Conservation (phyloP, 148 eudicot species). For the Camellia lanceoleosa region DNA sequence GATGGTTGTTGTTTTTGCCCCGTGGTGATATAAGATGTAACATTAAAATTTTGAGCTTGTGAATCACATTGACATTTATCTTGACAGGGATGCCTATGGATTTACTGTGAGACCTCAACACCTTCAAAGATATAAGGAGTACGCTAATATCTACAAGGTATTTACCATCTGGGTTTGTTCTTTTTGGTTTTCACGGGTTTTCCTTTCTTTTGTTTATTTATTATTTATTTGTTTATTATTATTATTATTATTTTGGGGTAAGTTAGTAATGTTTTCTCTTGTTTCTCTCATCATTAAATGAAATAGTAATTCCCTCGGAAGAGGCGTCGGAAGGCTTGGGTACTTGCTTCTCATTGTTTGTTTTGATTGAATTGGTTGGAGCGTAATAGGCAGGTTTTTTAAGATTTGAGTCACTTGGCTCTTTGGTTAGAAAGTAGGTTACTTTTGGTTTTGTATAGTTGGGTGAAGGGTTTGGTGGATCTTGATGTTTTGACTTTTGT, state of each 20-base stretch:
- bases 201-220: not conserved
- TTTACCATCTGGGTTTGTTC: not conserved
- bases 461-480: too few relatives aligned
- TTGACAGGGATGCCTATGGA: conserved; percentile 83
- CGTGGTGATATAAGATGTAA: not conserved
- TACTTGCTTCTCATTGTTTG: too few relatives aligned
- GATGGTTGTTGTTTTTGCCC: not conserved
- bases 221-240: too few relatives aligned
- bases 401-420: too few relatives aligned
- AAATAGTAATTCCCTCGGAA: too few relatives aligned
- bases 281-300: too few relatives aligned
- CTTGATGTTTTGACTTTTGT: too few relatives aligned
- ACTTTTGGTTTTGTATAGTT: too few relatives aligned
- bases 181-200: not conserved
- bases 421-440: too few relatives aligned
- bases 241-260: not conserved
- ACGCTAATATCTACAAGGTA: conserved; percentile 70
- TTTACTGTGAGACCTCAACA: conserved; percentile 89
- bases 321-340: too few relatives aligned
- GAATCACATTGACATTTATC: conserved; percentile 11
- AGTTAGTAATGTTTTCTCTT: not conserved
- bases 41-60: conserved; percentile 4
- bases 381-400: too few relatives aligned
- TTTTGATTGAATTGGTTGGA: too few relatives aligned
- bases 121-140: conserved; percentile 69